phyloP scores from a whole-genome alignment of 306 rosid genomes.

The Vicia faba region DNA sequence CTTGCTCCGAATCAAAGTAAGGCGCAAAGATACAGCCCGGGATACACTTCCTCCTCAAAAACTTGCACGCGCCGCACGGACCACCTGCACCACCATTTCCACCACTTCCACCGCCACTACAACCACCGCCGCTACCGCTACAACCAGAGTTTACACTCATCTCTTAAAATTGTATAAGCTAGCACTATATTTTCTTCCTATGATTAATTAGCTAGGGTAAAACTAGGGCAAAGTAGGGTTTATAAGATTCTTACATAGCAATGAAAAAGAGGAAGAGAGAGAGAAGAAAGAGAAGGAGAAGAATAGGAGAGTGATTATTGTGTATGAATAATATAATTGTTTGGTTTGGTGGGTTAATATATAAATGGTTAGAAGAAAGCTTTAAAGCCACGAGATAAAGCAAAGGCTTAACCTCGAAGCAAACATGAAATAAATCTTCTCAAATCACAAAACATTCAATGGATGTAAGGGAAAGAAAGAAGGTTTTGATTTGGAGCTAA shows the following conservation, averaged over 20 bases:
- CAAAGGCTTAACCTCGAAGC: no score
- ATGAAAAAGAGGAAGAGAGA: no score
- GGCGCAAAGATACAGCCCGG: conserved; percentile 87
- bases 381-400: no score
- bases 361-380: no score
- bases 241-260: no score
- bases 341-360: conserved; percentile 60
- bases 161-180: no score
- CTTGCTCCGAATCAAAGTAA: conserved; percentile 92
- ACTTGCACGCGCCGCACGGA: conserved; percentile 96
- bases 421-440: no score
- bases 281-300: neutral
- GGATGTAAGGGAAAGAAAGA: no score
- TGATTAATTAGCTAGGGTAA: neutral
- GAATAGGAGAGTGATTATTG: conserved; percentile 8
- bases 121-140: no score
- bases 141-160: conserved; percentile 67
- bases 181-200: no score
- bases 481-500: no score
- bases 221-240: neutral
- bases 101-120: conserved; percentile 34
- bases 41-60: conserved; percentile 79
- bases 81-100: conserved; percentile 45
- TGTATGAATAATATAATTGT: conserved; percentile 38
- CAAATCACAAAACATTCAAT: no score